A percentile compares a stretch with the other conserved stretches of the same genome.
phyloP scores from a whole-genome alignment of 768 basidiomycete species.

The Lactarius trivialis region DNA sequence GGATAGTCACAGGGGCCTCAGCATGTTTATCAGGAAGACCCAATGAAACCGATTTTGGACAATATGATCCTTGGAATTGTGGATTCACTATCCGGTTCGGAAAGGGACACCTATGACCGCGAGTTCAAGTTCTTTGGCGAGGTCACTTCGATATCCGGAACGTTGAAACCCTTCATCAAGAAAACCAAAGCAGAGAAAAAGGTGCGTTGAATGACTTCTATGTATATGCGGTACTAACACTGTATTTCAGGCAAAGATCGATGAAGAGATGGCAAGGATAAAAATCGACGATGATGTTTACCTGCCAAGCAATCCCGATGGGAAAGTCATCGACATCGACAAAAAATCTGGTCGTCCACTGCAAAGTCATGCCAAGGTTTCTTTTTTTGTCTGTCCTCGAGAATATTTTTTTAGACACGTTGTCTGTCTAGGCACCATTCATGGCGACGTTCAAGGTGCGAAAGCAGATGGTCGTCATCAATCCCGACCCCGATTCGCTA shows the following conservation, averaged over 20 bases:
- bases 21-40: slow-evolving; percentile 60
- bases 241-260: slow-evolving; percentile 79
- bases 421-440: slow-evolving; percentile 77
- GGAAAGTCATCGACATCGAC: slow-evolving; percentile 93
- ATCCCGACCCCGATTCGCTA: slow-evolving; percentile 68
- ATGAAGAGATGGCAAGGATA: slow-evolving; percentile 98
- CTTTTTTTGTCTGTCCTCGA: slow-evolving; percentile 7
- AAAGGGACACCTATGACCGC: slow-evolving; percentile 82
- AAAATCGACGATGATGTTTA: slow-evolving; percentile 92
- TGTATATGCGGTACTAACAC: slow-evolving; percentile 4
- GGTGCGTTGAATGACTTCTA: slow-evolving; percentile 35
- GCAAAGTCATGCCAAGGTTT: slow-evolving; percentile 95
- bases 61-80: slow-evolving; percentile 76
- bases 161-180: slow-evolving; percentile 94
- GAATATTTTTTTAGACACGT: slow-evolving; percentile 1
- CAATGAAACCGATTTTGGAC: slow-evolving; percentile 95
- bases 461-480: slow-evolving; percentile 66
- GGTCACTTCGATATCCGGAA: slow-evolving; percentile 97
- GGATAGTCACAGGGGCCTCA: not conserved
- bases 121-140: slow-evolving; percentile 96
- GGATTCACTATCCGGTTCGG: slow-evolving; percentile 79
- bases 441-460: slow-evolving; percentile 99
- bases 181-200: slow-evolving; percentile 95
- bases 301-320: slow-evolving; percentile 95
- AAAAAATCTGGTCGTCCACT: slow-evolving; percentile 93